Evolutionary conservation across 163 green algal genomes (phyloP), one percentile per base, ranked within the genome.

Genomic region (Smithsoniella earleae): DNA sequence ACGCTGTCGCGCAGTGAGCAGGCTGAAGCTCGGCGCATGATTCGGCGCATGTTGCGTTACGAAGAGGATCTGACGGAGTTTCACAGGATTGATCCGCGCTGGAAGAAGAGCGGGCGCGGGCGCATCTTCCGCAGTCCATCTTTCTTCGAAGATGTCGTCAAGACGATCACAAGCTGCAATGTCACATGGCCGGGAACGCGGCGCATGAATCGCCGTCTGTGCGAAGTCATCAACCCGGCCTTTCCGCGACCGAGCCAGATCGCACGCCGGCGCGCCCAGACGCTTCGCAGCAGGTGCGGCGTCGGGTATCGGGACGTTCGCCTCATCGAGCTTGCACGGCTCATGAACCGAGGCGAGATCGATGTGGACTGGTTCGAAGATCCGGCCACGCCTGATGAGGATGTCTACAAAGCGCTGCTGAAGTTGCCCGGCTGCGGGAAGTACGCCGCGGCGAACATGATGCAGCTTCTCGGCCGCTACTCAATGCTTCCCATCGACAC

Each of bases 181-280:
- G n/a, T n/a, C n/a, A n/a, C n/a, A n/a, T n/a, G n/a, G n/a, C n/a
- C n/a, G n/a, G n/a, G n/a, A n/a, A n/a, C n/a, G n/a, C n/a, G n/a
- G n/a, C n/a, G 44, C 44, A 54, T 54, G 44, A 54, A 54, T 54
- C 44, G 44, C 44, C 44, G 44, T 20, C 44, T 54, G 44, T 20
- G 20, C 44, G 44, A 20, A 20, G 20, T 20, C 44, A 54, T 54
- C 44, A 20, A 20, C 44, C 44, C 20, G 44, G 44, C 44, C 20
- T 54, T 54, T 20, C 44, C 44, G 20, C 20, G 20, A 20, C 44
- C 44, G 44, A 20, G 20, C 44, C 44, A 54, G 20, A 20, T 54
- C 44, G 44, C 44, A 20, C 44, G 44, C 44, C 44, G 20, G 44
- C 20, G 20, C 20, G 20, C 44, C 44, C 20, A 20, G 44, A 20